These are phyloP conservation scores for Aspergillus quadricinctus DNA, from an alignment of 2,329 filamentous ascomycete genomes.

Conservation along the genomic window DNA sequence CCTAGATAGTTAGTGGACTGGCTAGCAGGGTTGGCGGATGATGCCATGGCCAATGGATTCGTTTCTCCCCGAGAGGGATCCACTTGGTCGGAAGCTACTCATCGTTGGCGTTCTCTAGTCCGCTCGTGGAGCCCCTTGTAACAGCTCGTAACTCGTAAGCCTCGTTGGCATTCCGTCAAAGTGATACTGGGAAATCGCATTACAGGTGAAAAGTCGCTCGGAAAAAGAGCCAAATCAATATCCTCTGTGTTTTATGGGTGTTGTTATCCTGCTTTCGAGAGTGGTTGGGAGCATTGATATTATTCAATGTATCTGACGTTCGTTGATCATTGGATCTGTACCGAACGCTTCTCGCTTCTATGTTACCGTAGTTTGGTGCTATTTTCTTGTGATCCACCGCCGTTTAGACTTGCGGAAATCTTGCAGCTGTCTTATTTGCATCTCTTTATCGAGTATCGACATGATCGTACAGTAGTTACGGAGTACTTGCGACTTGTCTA, in stretches of 20 bases:
- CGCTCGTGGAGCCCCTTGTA: neutral
- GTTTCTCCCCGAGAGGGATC: slow-evolving; percentile 18
- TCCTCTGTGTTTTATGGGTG: neutral
- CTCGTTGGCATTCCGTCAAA: neutral
- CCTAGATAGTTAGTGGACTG: slow-evolving; percentile 6
- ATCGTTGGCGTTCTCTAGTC: slow-evolving; percentile 31
- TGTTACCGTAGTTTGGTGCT: neutral
- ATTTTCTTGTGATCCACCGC: slow-evolving; percentile 12
- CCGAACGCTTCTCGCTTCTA: slow-evolving; percentile 13
- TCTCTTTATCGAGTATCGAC: neutral
- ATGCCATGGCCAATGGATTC: slow-evolving; percentile 9
- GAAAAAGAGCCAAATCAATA: neutral
- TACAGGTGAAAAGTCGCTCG: neutral
- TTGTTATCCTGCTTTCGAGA: neutral
- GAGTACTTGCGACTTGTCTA: neutral
- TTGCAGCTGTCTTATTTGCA: slow-evolving; percentile 9
- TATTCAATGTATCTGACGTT: neutral
- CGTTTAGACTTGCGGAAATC: slow-evolving; percentile 17
- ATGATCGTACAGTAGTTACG: neutral
- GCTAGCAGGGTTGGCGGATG: slow-evolving; percentile 4
- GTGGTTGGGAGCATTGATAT: neutral
- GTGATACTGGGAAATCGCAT: too few species aligned
- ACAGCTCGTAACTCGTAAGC: neutral
- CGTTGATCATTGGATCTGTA: slow-evolving; percentile 7
- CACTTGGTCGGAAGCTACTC: slow-evolving; percentile 31